phyloP scores from a whole-genome alignment of 2,329 filamentous ascomycete genomes.

The Aspergillus eucalypticola region DNA sequence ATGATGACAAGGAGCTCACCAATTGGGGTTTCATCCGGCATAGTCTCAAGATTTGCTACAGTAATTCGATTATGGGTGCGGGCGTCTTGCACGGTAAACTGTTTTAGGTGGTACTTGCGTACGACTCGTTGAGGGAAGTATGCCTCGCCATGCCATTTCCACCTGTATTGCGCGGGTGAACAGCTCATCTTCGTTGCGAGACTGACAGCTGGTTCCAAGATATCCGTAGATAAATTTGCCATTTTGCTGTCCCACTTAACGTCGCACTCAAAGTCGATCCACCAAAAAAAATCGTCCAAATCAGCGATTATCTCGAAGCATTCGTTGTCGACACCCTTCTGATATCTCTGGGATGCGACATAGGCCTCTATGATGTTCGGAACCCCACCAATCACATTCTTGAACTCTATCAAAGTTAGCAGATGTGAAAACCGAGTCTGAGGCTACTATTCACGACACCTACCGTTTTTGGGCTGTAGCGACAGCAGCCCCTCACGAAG shows the following conservation, averaged over 20 bases:
- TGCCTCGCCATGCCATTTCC: not conserved
- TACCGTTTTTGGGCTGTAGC: too few relatives aligned
- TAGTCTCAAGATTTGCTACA: not conserved
- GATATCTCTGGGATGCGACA: too few relatives aligned
- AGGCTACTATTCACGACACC: too few relatives aligned
- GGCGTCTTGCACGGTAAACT: slow-evolving; percentile 1
- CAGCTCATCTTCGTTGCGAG: slow-evolving; percentile 1
- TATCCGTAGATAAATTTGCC: not conserved
- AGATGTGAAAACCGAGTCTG: too few relatives aligned
- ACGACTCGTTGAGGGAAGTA: not conserved
- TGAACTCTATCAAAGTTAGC: too few relatives aligned
- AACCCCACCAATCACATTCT: too few relatives aligned
- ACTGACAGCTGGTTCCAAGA: not conserved
- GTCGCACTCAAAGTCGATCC: not conserved
- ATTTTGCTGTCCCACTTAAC: not conserved
- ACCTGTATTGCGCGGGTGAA: not conserved
- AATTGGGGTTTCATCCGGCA: not conserved
- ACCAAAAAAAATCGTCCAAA: too few relatives aligned
- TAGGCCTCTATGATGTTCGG: too few relatives aligned
- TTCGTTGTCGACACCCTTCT: too few relatives aligned
- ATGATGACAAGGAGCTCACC: slow-evolving; percentile 1
- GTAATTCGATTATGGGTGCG: slow-evolving; percentile 6
- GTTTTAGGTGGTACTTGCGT: not conserved
- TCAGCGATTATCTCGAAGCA: too few relatives aligned
- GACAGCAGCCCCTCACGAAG: too few relatives aligned